Evolutionary conservation across 2,329 filamentous ascomycete genomes (phyloP), one percentile per base, ranked within the genome.

Genomic region (Escovopsis weberi): DNA sequence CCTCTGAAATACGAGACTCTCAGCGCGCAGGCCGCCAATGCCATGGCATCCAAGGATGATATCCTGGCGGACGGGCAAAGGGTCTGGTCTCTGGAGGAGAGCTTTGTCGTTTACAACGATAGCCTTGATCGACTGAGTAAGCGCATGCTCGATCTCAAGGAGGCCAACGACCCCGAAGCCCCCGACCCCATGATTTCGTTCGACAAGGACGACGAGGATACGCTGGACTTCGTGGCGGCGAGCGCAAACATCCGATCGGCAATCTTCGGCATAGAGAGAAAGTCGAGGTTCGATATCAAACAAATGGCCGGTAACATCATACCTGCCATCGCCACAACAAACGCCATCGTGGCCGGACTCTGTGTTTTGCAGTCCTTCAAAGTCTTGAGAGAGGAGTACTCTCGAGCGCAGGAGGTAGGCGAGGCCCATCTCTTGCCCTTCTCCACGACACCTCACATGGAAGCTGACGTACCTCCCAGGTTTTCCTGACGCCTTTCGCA

Each of bases 261-360:
- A 23, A 72, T 94, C n/a, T 98, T 98, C 56, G 82, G 80, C 43
- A 94, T 98, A 45, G 83, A 89, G 42, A 66, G 70, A 4, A 89
- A 86, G 59, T 94, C 87, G 19, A 86, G 93, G 45, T 98, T 96
- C 56, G 88, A 96, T 57, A 88, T 91, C 54, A 98, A 98, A 66
- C 84, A 98, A 63, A 98, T 96, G 89, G 91, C 91, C 4, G 91
- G 91, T 42, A 98, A 98, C 59, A 98, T 98, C 54, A 98, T 98
- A 47, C 91, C 91, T 1, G 91, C 91, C 2, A 98, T 98, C 57
- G 91, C 91, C 5, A 98, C 91, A 0, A 96, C 91, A 0, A 98
- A 98, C 59, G 91, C 91, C 12, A 94, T 96, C 59, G 89, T 91
- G 2, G 91, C 91, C 12, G 83, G 86, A 11, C 72, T 98, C 9